Conservation (phyloP, 2,329 filamentous ascomycete genomes). For the Alternaria tenuissima region DNA sequence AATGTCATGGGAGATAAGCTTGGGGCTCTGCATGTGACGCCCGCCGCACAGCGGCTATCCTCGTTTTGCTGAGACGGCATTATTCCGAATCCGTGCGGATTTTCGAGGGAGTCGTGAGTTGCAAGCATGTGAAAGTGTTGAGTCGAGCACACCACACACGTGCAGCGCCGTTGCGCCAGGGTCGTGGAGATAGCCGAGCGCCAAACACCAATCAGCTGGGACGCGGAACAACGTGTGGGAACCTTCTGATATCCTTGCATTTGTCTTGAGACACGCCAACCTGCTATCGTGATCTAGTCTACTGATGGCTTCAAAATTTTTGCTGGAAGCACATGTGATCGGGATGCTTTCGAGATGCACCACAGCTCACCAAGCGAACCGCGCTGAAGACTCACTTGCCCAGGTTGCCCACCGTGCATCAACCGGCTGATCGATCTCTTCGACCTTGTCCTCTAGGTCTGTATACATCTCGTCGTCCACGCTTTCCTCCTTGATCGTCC, state of each 20-base stretch:
- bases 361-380: not conserved
- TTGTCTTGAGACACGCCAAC: not conserved
- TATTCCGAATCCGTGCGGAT: conserved; percentile 20
- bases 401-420: not conserved
- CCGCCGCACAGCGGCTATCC: conserved; percentile 23
- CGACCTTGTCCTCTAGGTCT: not conserved
- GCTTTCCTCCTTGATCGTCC: not conserved
- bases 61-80: conserved; percentile 21
- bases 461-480: not conserved
- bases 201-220: conserved; percentile 21
- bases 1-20: conserved; percentile 1
- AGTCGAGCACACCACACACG: conserved; percentile 9
- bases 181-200: conserved; percentile 17
- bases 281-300: not conserved
- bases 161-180: conserved; percentile 21
- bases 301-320: not conserved
- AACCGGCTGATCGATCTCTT: not conserved
- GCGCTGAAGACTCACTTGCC: not conserved
- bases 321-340: not conserved
- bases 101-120: conserved; percentile 1
- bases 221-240: conserved; percentile 6
- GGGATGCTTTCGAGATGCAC: not conserved
- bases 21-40: not conserved
- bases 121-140: conserved; percentile 38
- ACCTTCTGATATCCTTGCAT: not conserved